These are phyloP conservation scores for Vigna angularis DNA, from an alignment of 306 rosid genomes.

Conservation along the genomic window DNA sequence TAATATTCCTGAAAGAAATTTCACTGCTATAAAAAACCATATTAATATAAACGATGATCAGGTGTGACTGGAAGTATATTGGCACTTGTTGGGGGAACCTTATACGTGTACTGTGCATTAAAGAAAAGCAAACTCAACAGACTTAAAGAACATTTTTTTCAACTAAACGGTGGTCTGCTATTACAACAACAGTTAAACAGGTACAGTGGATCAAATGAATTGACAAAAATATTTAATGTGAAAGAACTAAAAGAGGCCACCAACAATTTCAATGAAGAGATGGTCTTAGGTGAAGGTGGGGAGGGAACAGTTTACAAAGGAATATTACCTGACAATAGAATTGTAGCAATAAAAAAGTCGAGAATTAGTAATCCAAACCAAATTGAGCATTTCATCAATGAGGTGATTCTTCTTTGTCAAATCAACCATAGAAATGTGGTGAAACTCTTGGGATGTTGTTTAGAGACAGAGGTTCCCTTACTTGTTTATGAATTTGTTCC, in stretches of 20 bases:
- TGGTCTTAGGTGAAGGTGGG: slow-evolving; percentile 55
- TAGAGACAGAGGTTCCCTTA: slow-evolving; percentile 38
- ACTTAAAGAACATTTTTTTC: slow-evolving; percentile 45
- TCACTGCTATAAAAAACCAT: background rate
- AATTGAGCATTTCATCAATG: slow-evolving; percentile 58
- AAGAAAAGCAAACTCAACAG: slow-evolving; percentile 44
- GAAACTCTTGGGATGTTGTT: slow-evolving; percentile 52
- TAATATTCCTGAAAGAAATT: background rate
- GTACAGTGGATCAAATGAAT: slow-evolving; percentile 9
- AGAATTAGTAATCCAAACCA: slow-evolving; percentile 50
- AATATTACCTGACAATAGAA: slow-evolving; percentile 23
- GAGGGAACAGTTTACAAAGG: slow-evolving; percentile 59
- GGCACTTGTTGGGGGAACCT: slow-evolving; percentile 22
- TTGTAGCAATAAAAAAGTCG: slow-evolving; percentile 61
- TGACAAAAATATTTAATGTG: slow-evolving; percentile 35
- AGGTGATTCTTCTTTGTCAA: slow-evolving; percentile 53
- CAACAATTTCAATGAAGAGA: slow-evolving; percentile 42
- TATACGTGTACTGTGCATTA: slow-evolving; percentile 41
- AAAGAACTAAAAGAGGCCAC: slow-evolving; percentile 57
- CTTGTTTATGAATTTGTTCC: slow-evolving; percentile 47
- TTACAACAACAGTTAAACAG: slow-evolving; percentile 44
- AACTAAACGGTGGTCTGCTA: slow-evolving; percentile 57
- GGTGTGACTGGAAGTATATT: slow-evolving; percentile 34
- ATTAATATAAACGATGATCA: slow-evolving; percentile 1
- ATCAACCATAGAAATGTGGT: slow-evolving; percentile 64